phyloP scores from a whole-genome alignment of 2,329 filamentous ascomycete genomes.

The Davidsoniella eucalypti region DNA sequence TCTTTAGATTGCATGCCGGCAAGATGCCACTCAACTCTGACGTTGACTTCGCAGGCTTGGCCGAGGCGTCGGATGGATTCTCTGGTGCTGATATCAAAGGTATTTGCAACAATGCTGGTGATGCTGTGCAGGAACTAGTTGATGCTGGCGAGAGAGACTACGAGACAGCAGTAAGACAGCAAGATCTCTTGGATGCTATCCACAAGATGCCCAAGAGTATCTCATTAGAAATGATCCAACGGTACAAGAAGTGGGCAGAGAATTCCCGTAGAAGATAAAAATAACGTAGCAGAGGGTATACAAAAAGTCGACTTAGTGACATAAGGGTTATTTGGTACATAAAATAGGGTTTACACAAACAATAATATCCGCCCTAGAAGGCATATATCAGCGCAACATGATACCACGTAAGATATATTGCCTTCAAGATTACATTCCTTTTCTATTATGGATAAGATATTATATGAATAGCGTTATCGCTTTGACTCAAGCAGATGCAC shows the following conservation, averaged over 20 bases:
- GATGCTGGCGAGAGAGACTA: constrained; percentile 10
- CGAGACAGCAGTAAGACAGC: constrained; percentile 9
- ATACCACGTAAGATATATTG: too few species aligned
- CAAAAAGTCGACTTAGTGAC: not conserved
- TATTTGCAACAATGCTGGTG: constrained; percentile 30
- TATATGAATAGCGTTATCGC: not conserved
- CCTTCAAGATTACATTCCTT: too few species aligned
- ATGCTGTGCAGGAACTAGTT: constrained; percentile 24
- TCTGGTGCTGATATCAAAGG: constrained; percentile 67
- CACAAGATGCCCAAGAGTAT: constrained; percentile 10
- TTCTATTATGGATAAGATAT: not conserved
- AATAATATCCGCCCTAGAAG: too few species aligned
- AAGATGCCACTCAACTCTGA: constrained; percentile 43
- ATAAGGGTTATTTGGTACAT: too few species aligned
- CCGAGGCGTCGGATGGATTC: constrained; percentile 52
- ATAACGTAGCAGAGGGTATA: not conserved
- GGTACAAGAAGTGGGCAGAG: constrained; percentile 9
- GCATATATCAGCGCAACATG: not conserved
- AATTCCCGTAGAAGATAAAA: constrained; percentile 12
- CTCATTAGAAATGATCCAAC: constrained; percentile 6
- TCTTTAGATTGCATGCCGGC: constrained; percentile 51
- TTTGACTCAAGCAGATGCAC: constrained; percentile 19
- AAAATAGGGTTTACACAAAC: too few species aligned
- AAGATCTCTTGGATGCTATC: constrained; percentile 6
- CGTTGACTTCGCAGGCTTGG: constrained; percentile 49